These are phyloP conservation scores for Grosmannia huntii DNA, from an alignment of 2,329 filamentous ascomycete species.

Conservation along the genomic window DNA sequence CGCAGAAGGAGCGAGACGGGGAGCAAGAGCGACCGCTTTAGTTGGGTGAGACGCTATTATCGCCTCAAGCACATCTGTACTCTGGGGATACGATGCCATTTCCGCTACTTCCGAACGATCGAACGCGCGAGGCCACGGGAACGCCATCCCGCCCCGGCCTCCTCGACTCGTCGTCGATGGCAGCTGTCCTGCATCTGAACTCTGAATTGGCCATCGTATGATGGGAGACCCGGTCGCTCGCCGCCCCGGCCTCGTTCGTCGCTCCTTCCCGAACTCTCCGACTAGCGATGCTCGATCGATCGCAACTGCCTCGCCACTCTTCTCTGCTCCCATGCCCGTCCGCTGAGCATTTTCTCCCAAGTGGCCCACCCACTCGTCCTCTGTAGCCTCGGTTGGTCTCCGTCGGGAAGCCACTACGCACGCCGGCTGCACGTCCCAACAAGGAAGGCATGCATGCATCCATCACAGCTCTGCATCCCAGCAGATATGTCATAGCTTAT, in stretches of 20 bases:
- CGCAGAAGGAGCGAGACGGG: neutral
- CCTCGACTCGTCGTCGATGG: neutral
- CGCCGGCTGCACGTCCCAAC: neutral
- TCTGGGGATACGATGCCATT: neutral
- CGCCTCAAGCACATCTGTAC: too few relatives aligned
- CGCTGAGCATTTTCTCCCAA: neutral
- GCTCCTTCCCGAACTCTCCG: neutral
- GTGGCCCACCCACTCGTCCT: neutral
- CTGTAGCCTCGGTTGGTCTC: neutral
- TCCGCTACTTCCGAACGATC: neutral
- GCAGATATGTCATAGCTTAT: neutral
- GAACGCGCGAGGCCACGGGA: neutral
- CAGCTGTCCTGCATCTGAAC: neutral
- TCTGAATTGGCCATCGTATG: neutral
- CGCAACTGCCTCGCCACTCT: neutral
- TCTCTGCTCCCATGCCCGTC: neutral
- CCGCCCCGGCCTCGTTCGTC: neutral
- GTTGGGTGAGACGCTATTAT: neutral
- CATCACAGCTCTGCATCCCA: neutral
- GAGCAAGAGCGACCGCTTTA: neutral
- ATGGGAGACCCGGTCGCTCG: neutral
- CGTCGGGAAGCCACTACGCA: neutral
- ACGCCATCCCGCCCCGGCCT: neutral
- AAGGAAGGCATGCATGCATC: neutral
- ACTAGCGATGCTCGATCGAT: neutral